Conservation (phyloP, 306 rosid species). For the Senna siamea region DNA sequence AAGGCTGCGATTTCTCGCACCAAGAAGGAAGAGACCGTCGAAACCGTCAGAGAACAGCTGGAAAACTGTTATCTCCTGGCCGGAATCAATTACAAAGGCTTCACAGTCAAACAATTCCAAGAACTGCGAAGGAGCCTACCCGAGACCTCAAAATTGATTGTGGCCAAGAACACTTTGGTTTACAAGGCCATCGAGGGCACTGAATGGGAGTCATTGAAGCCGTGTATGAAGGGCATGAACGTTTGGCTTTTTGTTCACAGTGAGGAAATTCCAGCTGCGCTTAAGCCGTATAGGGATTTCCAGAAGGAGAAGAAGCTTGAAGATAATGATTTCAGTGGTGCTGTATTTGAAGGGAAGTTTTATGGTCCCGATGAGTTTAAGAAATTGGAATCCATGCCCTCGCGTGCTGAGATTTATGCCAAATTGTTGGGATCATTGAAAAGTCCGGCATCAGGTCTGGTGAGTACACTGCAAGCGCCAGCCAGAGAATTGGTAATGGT, state of each 20-base stretch:
- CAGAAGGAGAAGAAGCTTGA: slow-evolving; percentile 86
- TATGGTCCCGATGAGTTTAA: slow-evolving; percentile 79
- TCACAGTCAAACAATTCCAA: slow-evolving; percentile 83
- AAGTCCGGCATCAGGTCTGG: slow-evolving; percentile 66
- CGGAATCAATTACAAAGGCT: slow-evolving; percentile 82
- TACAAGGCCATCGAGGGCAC: slow-evolving; percentile 84
- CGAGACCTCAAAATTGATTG: slow-evolving; percentile 66
- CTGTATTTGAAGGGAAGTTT: slow-evolving; percentile 80
- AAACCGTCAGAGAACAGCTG: slow-evolving; percentile 64
- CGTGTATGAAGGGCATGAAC: slow-evolving; percentile 98
- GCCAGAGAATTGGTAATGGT: slow-evolving; percentile 75
- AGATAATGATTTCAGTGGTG: slow-evolving; percentile 79
- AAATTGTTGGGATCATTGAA: slow-evolving; percentile 68
- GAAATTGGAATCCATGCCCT: slow-evolving; percentile 66
- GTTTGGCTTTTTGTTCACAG: slow-evolving; percentile 89
- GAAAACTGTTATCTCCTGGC: slow-evolving; percentile 82
- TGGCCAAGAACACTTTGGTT: slow-evolving; percentile 93
- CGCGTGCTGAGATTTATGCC: slow-evolving; percentile 79
- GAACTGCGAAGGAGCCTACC: slow-evolving; percentile 81
- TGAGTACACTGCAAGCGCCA: slow-evolving; percentile 83
- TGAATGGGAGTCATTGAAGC: slow-evolving; percentile 69
- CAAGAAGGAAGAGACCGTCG: slow-evolving; percentile 82
- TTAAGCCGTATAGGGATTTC: slow-evolving; percentile 79
- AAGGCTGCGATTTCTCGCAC: slow-evolving; percentile 77
- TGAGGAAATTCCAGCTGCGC: slow-evolving; percentile 81